A percentile compares a stretch with the other conserved stretches of the same genome.
Conservation (phyloP, 179 eudicot genomes). For the Spinacia oleracea region DNA sequence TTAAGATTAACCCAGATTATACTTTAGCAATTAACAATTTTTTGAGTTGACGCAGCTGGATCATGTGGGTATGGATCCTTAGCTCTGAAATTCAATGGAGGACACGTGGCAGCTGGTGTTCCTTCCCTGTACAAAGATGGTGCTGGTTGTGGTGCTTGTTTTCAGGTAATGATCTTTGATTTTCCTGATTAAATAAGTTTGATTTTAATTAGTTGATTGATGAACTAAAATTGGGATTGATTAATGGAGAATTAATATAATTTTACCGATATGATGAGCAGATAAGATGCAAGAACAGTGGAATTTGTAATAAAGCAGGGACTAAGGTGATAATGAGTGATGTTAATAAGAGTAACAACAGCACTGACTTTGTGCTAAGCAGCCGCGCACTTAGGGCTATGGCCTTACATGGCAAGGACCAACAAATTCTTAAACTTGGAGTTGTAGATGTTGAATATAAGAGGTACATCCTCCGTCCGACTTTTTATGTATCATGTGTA, state of each 20-base stretch:
- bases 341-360: conserved; percentile 43
- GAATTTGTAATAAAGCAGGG: conserved; percentile 54
- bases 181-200: background rate
- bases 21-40: conserved; percentile 13
- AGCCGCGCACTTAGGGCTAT: conserved; percentile 67
- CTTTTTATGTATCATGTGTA: background rate
- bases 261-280: conserved; percentile 16
- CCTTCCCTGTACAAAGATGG: conserved; percentile 68
- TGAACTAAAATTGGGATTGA: background rate
- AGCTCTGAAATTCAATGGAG: conserved; percentile 56
- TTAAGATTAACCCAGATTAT: conserved; percentile 29
- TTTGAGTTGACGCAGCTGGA: conserved; percentile 58
- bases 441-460: conserved; percentile 60
- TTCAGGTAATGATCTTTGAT: conserved; percentile 44
- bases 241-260: background rate
- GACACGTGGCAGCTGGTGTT: conserved; percentile 68
- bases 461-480: conserved; percentile 39
- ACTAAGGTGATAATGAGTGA: conserved; percentile 59
- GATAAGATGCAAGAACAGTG: conserved; percentile 70
- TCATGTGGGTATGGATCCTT: conserved; percentile 88
- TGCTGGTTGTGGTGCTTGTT: conserved; percentile 89
- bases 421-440: conserved; percentile 53
- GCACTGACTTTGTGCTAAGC: conserved; percentile 69
- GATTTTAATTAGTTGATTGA: background rate
- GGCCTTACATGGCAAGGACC: conserved; percentile 65